Evolutionary conservation across 352 stramenopile species (phyloP).

Genomic region (Globisporangium iwayamae): DNA sequence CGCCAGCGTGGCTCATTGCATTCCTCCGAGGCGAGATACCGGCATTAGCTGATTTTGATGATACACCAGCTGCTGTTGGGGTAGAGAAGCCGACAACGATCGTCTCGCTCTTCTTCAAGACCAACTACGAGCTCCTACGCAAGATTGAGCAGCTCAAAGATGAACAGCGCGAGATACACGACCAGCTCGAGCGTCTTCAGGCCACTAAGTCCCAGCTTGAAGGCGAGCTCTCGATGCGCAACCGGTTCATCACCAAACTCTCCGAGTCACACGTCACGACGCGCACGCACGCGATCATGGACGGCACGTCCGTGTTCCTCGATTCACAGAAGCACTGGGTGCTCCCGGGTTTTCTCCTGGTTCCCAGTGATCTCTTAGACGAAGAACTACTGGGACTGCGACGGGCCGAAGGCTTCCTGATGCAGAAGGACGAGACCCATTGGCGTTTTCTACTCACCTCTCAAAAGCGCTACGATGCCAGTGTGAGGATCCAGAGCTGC

Average conservation of each 20-base stretch:
- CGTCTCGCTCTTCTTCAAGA: constrained; percentile 43
- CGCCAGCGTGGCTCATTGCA: constrained; percentile 43
- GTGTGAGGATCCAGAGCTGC: constrained; percentile 35
- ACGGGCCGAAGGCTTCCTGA: constrained; percentile 55
- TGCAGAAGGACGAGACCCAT: constrained; percentile 60
- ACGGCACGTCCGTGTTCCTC: constrained; percentile 49
- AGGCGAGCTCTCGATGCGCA: constrained; percentile 38
- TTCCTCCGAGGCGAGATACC: constrained; percentile 22
- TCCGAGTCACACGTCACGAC: constrained; percentile 41
- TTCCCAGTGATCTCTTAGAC: constrained; percentile 19
- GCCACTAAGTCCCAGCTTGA: constrained; percentile 19
- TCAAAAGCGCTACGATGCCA: constrained; percentile 46
- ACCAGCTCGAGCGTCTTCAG: constrained; percentile 27
- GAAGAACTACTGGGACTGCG: constrained; percentile 41
- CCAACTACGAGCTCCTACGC: constrained; percentile 53
- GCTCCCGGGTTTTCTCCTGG: constrained; percentile 33
- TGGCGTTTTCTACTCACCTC: constrained; percentile 47
- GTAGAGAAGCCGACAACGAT: not conserved
- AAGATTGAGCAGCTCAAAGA: constrained; percentile 53
- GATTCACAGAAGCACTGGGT: constrained; percentile 73
- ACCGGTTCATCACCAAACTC: constrained; percentile 54
- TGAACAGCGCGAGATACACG: constrained; percentile 37
- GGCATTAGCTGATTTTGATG: not conserved
- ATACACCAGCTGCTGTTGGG: not conserved
- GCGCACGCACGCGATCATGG: constrained; percentile 67